Conservation (phyloP, 2,329 filamentous ascomycete genomes). For the Penicillium sp. region DNA sequence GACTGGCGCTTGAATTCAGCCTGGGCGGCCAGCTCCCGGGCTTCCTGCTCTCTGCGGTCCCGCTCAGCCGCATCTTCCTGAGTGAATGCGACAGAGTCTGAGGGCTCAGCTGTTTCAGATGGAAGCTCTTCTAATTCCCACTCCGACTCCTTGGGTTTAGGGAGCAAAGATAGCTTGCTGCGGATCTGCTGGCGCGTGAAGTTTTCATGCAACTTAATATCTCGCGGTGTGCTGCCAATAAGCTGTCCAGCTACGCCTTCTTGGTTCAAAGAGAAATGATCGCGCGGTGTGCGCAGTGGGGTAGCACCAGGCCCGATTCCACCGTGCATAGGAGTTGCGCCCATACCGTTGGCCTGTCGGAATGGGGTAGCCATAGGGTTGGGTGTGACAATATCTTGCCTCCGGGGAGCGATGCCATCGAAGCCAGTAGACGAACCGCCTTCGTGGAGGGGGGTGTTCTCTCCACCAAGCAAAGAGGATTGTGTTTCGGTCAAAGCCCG, state of each 20-base stretch:
- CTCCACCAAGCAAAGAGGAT: slow-evolving; percentile 87
- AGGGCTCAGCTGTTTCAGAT: slow-evolving; percentile 70
- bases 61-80: slow-evolving; percentile 72
- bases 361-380: slow-evolving; percentile 94
- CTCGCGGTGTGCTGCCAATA: slow-evolving; percentile 72
- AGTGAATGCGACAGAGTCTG: slow-evolving; percentile 51
- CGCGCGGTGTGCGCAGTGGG: slow-evolving; percentile 82
- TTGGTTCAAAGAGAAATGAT: slow-evolving; percentile 80
- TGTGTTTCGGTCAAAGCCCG: slow-evolving; percentile 89
- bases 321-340: slow-evolving; percentile 62
- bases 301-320: slow-evolving; percentile 72
- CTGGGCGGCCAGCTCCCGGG: slow-evolving; percentile 63
- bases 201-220: slow-evolving; percentile 70
- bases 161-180: slow-evolving; percentile 69
- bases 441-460: slow-evolving; percentile 86
- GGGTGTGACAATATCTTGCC: slow-evolving; percentile 81
- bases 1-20: slow-evolving; percentile 79
- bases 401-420: slow-evolving; percentile 77
- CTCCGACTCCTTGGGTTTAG: slow-evolving; percentile 88
- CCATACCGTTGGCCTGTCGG: slow-evolving; percentile 64
- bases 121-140: slow-evolving; percentile 88
- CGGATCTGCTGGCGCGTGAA: slow-evolving; percentile 67
- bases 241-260: slow-evolving; percentile 66
- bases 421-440: slow-evolving; percentile 82
- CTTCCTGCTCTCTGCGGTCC: slow-evolving; percentile 66